Base-by-base conservation (phyloP, 1,139 yeast species). In the Candida tetrigidarum region DNA sequence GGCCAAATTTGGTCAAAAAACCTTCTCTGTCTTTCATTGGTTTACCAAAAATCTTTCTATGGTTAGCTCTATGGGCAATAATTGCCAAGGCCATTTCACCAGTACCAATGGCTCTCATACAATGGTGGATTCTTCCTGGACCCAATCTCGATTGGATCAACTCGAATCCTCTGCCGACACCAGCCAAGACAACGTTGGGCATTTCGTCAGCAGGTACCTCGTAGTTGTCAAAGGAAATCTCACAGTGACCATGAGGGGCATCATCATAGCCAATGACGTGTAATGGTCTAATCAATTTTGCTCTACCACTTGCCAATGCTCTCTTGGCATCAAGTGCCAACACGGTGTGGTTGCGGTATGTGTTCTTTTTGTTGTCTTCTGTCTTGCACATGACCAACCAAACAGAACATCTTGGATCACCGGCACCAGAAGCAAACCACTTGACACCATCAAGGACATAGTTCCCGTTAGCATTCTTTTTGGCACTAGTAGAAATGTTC, bases 351-450 rank as follows among this genome's bases (percentile, higher is more conserved):
- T 83, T 84, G 40, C 60, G 60, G 59, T 83, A 81, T 1, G 58
- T 58, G 11, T 54, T 55, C 12, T 71, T 53, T 14, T 60, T 55
- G 38, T 65, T 56, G 47, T 74, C 70, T 39, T 60, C 62, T 4
- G 87, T 83, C 59, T 81, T 74, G 51, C 86, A 84, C 86, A 84
- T 82, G n/a, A 81, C 78, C 43, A 84, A 68, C 84, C 87, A 80
- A 41, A 77, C 80, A 27, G 69, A 56, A 60, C 83, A 76, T 46
- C 86, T 71, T 19, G 88, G 88, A 60, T 84, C 89, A 16, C 87
- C 89, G 29, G 88, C 89, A 23, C 89, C 89, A 0, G 87, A 80
- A 2, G 87, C 85, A 76, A 84, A 84, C 90, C 90, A 84, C 59
- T 84, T 84, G 50, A 81, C 74, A 9, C 91, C 91, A 51, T 80